Base-by-base conservation (phyloP, 257 asterid genomes). In the Craterostigma plantagineum region DNA sequence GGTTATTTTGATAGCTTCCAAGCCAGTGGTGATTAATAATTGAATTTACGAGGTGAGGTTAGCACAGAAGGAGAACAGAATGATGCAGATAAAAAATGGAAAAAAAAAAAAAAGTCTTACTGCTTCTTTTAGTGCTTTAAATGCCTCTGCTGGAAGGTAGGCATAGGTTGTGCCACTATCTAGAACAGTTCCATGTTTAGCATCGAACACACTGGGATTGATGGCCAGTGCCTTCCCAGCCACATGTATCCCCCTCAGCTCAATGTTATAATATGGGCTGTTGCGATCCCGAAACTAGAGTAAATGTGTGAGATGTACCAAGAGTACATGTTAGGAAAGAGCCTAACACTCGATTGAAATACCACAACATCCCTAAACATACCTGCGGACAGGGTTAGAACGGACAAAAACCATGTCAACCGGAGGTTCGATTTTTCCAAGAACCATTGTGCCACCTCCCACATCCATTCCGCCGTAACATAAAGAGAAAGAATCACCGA, bases 91-190 rank as follows among this genome's bases (percentile, higher is more conserved):
- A 23, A 23, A 23, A 23, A n/a, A n/a, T n/a, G n/a, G n/a, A n/a
- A n/a, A 61, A 46, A 35, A 51, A 44, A 33, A 44, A 42, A 34
- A 62, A 51, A 51, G 63, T 60, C 94, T 72, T 77, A 90, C 98
- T 23, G 98, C 84, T 61, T 63, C 68, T 61, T 79, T 90, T 47
- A 90, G 77, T 48, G 87, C 75, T 49, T n/a, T 44, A 64, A 90
- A 90, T 60, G 95, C 95, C 47, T 51, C 70, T 70, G 79, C 87
- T 5, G 98, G 98, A 54, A 83, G 72, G 67, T 83, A 90, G 47
- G 95, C 98, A 67, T 83, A 90, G 50, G 98, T 90, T 56, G 98
- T 90, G 53, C 98, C 95, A 36, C 98, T 90, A 67, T 90, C 98
- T 57, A 90, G 75, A 43, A 83, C 87, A 16, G 81, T 72, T 63